A percentile compares a stretch with the other conserved stretches of the same genome.
These are phyloP conservation scores for Baorangia bicolor DNA, from an alignment of 768 basidiomycete species.

Conservation along the genomic window DNA sequence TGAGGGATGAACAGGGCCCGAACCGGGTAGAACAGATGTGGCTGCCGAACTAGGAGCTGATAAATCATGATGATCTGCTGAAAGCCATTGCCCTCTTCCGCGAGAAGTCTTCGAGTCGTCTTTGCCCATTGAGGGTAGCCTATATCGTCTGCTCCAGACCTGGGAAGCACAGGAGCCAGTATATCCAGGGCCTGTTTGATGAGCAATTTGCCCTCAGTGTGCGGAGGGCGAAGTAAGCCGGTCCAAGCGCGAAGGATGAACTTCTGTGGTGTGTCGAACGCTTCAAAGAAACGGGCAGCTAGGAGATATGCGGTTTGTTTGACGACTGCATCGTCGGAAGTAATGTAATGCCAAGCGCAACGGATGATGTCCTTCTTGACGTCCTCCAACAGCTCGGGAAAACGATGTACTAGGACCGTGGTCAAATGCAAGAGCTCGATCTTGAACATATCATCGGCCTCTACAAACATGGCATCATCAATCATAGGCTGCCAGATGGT, in stretches of 20 bases:
- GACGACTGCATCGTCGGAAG: slow-evolving; percentile 83
- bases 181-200: slow-evolving; percentile 86
- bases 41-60: slow-evolving; percentile 88
- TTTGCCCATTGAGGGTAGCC: slow-evolving; percentile 81
- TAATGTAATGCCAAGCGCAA: slow-evolving; percentile 88
- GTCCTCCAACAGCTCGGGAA: slow-evolving; percentile 74
- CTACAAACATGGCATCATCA: slow-evolving; percentile 48
- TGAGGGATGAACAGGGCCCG: slow-evolving; percentile 91
- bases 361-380: slow-evolving; percentile 91
- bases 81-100: slow-evolving; percentile 79
- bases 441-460: slow-evolving; percentile 79
- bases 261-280: slow-evolving; percentile 85
- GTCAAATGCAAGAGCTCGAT: slow-evolving; percentile 92
- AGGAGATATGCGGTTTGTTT: slow-evolving; percentile 92
- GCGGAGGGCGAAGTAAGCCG: slow-evolving; percentile 78
- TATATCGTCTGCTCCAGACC: slow-evolving; percentile 53
- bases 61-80: slow-evolving; percentile 80
- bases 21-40: slow-evolving; percentile 88
- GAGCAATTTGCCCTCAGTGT: slow-evolving; percentile 71
- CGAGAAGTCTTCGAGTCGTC: slow-evolving; percentile 78
- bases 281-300: slow-evolving; percentile 87
- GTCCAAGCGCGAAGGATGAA: slow-evolving; percentile 91
- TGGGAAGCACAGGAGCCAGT: slow-evolving; percentile 78
- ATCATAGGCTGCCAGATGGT: slow-evolving; percentile 82
- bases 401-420: slow-evolving; percentile 83